Evolutionary conservation across 805 yeast genomes (phyloP), one percentile per base, ranked within the genome.

Genomic region (Spathaspora boniae): DNA sequence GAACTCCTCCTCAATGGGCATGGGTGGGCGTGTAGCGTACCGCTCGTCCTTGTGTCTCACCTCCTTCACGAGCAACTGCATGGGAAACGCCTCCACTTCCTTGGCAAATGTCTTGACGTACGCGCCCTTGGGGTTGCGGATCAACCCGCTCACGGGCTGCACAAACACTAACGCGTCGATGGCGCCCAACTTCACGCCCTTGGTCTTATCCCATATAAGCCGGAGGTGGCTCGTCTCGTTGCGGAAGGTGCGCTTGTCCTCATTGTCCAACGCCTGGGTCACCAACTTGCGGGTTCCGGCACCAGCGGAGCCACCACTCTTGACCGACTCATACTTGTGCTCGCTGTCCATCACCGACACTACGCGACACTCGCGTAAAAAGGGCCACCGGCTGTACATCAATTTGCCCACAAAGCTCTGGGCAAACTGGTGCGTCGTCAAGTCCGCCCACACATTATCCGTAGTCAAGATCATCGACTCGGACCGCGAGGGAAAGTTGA

Each of bases 301-400:
- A n/a, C 33, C 26, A 17, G 57, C n/a, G n/a, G n/a, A n/a, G n/a
- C n/a, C n/a, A n/a, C n/a, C n/a, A n/a, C n/a, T 46, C 42, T 61
- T 71, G 23, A 56, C 45, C 3, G 55, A 53, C 33, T 68, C 76
- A 48, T 74, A 84, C 29, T 65, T 68, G 47, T 57, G 60, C 12
- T 65, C 57, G 9, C 70, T 74, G 54, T 84, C 89, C 23, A 70
- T 55, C 4, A 91, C 74, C 16, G 72, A 70, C 9, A 78, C 65
- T 26, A 91, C 78, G 50, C 74, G 78, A 7, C 88, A 82, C 60
- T 91, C 97, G 47, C 80, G 73, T 45, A 93, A 65, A 51, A 78
- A 86, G n/a, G 99, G 99, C 91, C 95, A 93, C 47, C 81, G 77
- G 9, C 85, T 76, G 54, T 80, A 89, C 2, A 85, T 82, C 33